Base-by-base conservation (phyloP, 148 eudicot species). In the Cornus suecica region DNA sequence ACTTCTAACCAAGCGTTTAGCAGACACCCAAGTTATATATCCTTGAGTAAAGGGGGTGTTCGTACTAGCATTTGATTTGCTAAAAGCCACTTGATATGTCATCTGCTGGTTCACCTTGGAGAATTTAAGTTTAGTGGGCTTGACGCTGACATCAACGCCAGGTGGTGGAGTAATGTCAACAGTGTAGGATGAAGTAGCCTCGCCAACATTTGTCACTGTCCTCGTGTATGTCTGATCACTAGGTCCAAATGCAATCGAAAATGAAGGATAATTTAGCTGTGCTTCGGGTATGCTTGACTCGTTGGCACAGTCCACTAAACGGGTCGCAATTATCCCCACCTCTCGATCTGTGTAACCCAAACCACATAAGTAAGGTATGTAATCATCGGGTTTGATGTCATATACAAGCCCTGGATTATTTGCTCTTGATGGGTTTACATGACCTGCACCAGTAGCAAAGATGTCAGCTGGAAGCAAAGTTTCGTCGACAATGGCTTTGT, bases 151-250 rank as follows among this genome's bases (percentile, higher is more conserved):
- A 64, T 37, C 42, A 32, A 77, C 78, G 22, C 80, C 80, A 0
- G 27, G 52, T 16, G 76, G 80, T 62, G 76, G 27, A 2, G 66
- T 41, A 42, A 80, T 48, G 29, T 37, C 68, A 8, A 68, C 77
- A 18, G 24, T 32, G 27, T 80, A 80, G 8, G 80, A 32, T 10
- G 86, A 65, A 6, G 45, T 23, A 9, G 74, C 66, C 52, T 73
- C 71, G 4, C 88, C 86, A 58, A 75, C 86, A 30, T 77, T 77
- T 10, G 84, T 82, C 31, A 82, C 81, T 5, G 81, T 82, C 48
- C 87, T 76, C 2, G 74, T 74, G 23, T 65, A 77, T 14, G 77
- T 82, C 25, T 51, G 76, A 65, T 63, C 13, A 22, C 8, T 3
- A 28, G 70, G 11, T 14, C 65, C 68, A 5, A 69, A 18, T 31